Evolutionary conservation across 116 monocot species (phyloP), one percentile per base, ranked within the genome.

Genomic region (Papilionanthe hybrid): DNA sequence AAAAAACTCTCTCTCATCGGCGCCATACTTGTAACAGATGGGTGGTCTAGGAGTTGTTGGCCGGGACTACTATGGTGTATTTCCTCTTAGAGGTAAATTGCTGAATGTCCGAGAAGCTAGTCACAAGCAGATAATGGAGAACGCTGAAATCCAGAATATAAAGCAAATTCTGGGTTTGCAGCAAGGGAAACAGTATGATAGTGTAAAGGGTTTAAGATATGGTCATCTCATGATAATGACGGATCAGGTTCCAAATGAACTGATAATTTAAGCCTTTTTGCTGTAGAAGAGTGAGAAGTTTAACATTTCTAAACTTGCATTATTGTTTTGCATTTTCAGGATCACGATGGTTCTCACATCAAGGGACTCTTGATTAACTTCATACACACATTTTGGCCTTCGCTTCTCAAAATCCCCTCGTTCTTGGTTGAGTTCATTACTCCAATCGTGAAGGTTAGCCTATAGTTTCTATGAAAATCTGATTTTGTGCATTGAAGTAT

Each of bases 161-260:
- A 97, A 97, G 77, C 88, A 90, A 69, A 92, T 92, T 75, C 91
- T 97, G 75, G 97, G 97, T 57, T 83, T 97, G 85, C 97, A 97
- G 78, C 94, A 97, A 74, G 94, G 91, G 32, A 97, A 94, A 79
- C 78, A 88, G 47, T 97, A 97, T 85, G 92, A 97, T 0, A 90
- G 88, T 75, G 87, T 88, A 23, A 97, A 91, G 72, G 92, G 92
- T 27, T 78, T 97, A 29, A 81, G 97, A 82, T 97, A 97, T 87
- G 97, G 97, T 45, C 94, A 94, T 82, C 92, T 97, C 30, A 97
- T 97, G 97, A 97, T 97, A 58, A 97, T 97, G 97, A 97, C 97
- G 15, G 94, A 97, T 87, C 94, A 97, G 92, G 96, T 93, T 68
- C 80, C 28, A 22, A 57, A 30, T 13, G 25, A 32, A 44, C 7